A percentile compares a stretch with the other conserved stretches of the same genome.
phyloP scores from a whole-genome alignment of 1,284 basidiomycete genomes.

The Apiotrichum laibachii region DNA sequence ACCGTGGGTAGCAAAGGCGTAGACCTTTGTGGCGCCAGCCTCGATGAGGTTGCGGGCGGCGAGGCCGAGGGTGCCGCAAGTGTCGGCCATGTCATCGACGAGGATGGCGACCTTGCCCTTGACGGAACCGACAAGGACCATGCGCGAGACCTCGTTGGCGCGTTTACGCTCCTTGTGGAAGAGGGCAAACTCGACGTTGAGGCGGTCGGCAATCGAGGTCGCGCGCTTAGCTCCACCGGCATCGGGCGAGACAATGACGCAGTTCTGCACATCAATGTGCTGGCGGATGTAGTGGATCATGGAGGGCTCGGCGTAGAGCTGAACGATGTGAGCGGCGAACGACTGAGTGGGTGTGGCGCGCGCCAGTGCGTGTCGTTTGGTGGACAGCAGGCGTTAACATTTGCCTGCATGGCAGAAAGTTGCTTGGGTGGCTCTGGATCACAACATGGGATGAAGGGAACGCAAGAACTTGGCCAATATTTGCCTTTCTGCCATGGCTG shows the following conservation, averaged over 20 bases:
- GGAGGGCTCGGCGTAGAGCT: slow-evolving; percentile 93
- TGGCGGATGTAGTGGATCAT: slow-evolving; percentile 92
- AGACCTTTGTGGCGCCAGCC: slow-evolving; percentile 81
- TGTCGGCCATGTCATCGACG: slow-evolving; percentile 99
- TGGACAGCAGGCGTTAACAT: background rate
- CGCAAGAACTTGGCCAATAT: background rate
- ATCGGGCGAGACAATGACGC: slow-evolving; percentile 97
- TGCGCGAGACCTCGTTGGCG: slow-evolving; percentile 97
- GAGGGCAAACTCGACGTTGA: slow-evolving; percentile 96
- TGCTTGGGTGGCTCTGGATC: background rate
- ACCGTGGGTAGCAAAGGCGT: slow-evolving; percentile 95
- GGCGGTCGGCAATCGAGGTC: slow-evolving; percentile 92
- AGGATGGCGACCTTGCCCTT: slow-evolving; percentile 91
- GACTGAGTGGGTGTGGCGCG: background rate
- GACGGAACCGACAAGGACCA: slow-evolving; percentile 96
- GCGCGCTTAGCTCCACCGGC: slow-evolving; percentile 98
- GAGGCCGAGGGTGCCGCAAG: slow-evolving; percentile 93
- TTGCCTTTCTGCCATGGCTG: background rate
- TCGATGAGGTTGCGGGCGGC: slow-evolving; percentile 87
- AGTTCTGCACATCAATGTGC: slow-evolving; percentile 79
- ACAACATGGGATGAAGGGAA: background rate
- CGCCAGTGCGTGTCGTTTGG: background rate
- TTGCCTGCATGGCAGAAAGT: background rate
- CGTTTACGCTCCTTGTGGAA: slow-evolving; percentile 99
- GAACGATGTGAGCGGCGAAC: slow-evolving; percentile 6